Evolutionary conservation across 441 rosid species (phyloP).

Genomic region (Populus hybrid): DNA sequence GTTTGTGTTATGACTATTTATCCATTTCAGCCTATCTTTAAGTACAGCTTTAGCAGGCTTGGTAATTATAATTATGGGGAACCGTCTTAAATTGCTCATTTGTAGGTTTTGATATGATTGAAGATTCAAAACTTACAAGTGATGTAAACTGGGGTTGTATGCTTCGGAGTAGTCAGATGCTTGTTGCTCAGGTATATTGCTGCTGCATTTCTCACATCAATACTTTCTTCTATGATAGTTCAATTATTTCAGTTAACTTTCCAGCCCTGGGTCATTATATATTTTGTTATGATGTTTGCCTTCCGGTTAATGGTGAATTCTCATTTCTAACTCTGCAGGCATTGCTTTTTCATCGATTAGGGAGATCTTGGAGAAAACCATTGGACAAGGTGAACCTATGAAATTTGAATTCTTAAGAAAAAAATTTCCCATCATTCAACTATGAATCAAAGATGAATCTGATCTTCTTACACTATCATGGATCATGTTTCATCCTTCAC

Average conservation of each 20-base stretch:
- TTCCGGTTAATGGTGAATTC: slow-evolving; percentile 6
- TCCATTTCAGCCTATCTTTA: neutral
- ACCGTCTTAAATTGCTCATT: slow-evolving; percentile 1
- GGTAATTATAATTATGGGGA: neutral
- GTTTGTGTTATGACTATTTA: slow-evolving; percentile 29
- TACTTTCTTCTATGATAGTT: slow-evolving; percentile 3
- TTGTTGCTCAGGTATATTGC: slow-evolving; percentile 69
- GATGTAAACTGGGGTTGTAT: slow-evolving; percentile 97
- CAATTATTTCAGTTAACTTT: neutral
- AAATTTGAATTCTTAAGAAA: neutral
- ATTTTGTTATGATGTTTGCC: neutral
- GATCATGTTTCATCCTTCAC: neutral
- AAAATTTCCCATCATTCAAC: neutral
- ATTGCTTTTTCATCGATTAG: slow-evolving; percentile 70
- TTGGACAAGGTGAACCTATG: slow-evolving; percentile 41
- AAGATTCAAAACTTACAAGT: slow-evolving; percentile 56
- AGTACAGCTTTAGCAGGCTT: neutral
- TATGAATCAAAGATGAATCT: neutral
- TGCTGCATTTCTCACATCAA: slow-evolving; percentile 10
- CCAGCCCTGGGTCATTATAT: neutral
- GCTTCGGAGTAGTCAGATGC: slow-evolving; percentile 98
- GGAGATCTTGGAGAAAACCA: slow-evolving; percentile 81
- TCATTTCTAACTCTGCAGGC: slow-evolving; percentile 47
- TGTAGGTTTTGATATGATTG: slow-evolving; percentile 74
- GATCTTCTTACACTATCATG: neutral